phyloP scores from a whole-genome alignment of 2,329 filamentous ascomycete genomes.

The Trichoderma sp. region DNA sequence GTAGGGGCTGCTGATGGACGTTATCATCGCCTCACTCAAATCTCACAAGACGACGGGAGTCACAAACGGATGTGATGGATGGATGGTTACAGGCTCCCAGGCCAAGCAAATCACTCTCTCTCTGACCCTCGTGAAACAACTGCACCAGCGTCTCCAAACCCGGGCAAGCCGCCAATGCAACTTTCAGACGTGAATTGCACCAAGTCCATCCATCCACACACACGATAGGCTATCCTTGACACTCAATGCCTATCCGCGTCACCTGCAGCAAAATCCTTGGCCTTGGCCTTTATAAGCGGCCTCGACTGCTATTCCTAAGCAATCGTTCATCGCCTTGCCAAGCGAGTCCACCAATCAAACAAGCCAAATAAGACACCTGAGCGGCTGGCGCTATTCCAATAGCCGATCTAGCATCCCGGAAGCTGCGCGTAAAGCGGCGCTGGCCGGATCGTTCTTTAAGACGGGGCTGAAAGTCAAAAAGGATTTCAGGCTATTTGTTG shows the following conservation, averaged over 20 bases:
- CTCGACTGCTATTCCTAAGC: neutral
- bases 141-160: neutral
- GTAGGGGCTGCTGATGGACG: neutral
- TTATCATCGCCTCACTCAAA: neutral
- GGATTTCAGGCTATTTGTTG: neutral
- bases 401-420: neutral
- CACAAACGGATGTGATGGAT: neutral
- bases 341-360: slow-evolving; percentile 3
- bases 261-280: neutral
- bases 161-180: slow-evolving; percentile 4
- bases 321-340: neutral
- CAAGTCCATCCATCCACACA: neutral
- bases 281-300: neutral
- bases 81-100: neutral
- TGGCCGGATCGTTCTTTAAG: neutral
- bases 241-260: neutral
- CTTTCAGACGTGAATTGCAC: neutral
- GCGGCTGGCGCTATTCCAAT: neutral
- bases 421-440: neutral
- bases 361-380: neutral
- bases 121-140: neutral
- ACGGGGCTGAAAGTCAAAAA: neutral
- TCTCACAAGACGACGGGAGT: neutral
- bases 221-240: neutral
- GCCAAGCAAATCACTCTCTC: neutral